These are phyloP conservation scores for Salix caprea DNA, from an alignment of 345 rosid species.

Conservation along the genomic window DNA sequence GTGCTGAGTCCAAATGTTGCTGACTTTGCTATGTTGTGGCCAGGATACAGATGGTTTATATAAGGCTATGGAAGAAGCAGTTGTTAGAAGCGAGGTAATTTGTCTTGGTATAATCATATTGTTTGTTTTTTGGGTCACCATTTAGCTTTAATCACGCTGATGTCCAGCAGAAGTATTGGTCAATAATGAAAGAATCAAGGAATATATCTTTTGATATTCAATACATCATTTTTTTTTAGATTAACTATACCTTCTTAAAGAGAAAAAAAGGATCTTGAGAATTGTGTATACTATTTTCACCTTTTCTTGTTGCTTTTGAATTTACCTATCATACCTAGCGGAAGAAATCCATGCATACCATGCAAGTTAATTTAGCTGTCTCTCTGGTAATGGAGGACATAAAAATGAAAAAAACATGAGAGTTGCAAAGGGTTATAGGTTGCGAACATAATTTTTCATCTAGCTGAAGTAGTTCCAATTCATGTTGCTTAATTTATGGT, in stretches of 20 bases:
- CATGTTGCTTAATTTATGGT: neutral
- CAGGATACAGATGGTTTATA: conserved; percentile 67
- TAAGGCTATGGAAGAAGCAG: conserved; percentile 55
- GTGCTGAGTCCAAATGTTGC: conserved; percentile 58
- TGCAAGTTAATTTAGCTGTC: neutral
- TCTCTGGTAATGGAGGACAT: neutral
- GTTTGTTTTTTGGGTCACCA: neutral
- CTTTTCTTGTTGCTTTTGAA: neutral
- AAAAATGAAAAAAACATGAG: neutral
- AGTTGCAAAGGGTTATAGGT: neutral
- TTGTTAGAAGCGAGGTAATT: conserved; percentile 59
- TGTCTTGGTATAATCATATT: neutral
- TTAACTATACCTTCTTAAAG: neutral
- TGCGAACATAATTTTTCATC: neutral
- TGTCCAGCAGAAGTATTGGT: neutral
- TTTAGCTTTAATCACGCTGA: neutral
- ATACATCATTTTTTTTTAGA: neutral
- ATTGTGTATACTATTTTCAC: neutral
- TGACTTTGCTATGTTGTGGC: conserved; percentile 74
- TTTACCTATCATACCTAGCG: neutral
- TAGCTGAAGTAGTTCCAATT: neutral
- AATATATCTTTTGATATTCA: neutral
- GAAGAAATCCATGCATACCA: neutral
- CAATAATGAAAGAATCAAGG: neutral
- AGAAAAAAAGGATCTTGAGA: neutral